Conservation (phyloP, 2,329 filamentous ascomycete genomes). For the Sporothrix pseudoabietina region DNA sequence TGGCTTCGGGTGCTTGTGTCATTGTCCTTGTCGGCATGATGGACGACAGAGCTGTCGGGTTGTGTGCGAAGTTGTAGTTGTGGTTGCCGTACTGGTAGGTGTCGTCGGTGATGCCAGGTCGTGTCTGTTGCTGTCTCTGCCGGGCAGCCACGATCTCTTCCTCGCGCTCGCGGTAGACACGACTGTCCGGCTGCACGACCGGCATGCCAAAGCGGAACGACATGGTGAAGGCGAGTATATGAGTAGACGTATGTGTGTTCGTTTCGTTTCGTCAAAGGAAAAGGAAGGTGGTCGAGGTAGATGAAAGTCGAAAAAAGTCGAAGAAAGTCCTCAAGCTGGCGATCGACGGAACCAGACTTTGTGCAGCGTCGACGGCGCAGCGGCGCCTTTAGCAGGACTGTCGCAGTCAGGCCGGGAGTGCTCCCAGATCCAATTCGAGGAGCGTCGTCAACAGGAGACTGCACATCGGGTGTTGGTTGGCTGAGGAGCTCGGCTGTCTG, state of each 20-base stretch:
- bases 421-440: not conserved
- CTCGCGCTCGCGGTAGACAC: conserved; percentile 25
- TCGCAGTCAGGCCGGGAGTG: conserved; percentile 11
- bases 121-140: not conserved
- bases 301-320: not conserved
- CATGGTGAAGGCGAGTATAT: conserved; percentile 7
- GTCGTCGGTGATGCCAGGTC: not conserved
- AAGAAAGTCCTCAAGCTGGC: not conserved
- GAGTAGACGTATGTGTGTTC: not conserved
- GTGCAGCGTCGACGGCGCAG: conserved; percentile 15
- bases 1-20: not conserved
- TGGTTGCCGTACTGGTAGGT: not conserved
- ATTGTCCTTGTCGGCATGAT: conserved; percentile 10
- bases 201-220: conserved; percentile 29
- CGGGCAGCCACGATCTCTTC: conserved; percentile 26
- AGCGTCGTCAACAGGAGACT: not conserved
- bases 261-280: not conserved
- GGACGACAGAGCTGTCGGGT: conserved; percentile 17
- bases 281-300: not conserved
- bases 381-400: not conserved
- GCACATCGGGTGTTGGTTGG: not conserved
- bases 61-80: not conserved
- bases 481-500: not conserved
- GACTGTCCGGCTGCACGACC: conserved; percentile 13
- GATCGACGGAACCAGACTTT: not conserved